A percentile compares a stretch with the other conserved stretches of the same genome.
phyloP scores from a whole-genome alignment of 148 eudicot species.

The Dianthus caryophyllus region DNA sequence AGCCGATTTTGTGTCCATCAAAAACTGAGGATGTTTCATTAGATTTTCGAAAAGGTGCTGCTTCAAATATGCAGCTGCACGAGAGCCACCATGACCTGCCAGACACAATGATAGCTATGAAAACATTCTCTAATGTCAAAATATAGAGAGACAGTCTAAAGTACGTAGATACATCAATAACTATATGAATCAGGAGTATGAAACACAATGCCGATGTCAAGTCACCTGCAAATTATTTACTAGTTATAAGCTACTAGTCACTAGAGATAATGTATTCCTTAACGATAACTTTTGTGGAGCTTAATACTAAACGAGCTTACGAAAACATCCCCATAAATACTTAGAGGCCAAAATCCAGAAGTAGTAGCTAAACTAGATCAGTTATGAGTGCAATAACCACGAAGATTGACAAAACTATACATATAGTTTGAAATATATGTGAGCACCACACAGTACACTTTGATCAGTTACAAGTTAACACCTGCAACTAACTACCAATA shows the following conservation, averaged over 20 bases:
- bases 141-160: background rate
- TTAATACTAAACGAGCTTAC: background rate
- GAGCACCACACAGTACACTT: background rate
- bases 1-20: conserved; percentile 66
- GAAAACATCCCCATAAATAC: background rate
- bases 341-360: no score
- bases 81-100: conserved; percentile 97
- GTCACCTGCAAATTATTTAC: background rate
- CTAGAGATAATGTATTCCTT: background rate
- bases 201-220: no score
- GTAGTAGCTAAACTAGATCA: no score
- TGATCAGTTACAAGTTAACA: background rate
- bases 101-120: conserved; percentile 3
- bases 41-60: conserved; percentile 84
- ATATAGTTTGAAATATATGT: background rate
- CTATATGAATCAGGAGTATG: no score
- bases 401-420: background rate
- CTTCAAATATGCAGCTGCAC: conserved; percentile 88
- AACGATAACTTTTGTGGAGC: background rate
- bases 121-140: background rate
- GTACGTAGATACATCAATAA: background rate
- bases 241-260: background rate
- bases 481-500: background rate
- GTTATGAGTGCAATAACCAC: background rate
- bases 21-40: conserved; percentile 72